Conservation (phyloP, 208 protist species). For the Trypanosoma rangeli region DNA sequence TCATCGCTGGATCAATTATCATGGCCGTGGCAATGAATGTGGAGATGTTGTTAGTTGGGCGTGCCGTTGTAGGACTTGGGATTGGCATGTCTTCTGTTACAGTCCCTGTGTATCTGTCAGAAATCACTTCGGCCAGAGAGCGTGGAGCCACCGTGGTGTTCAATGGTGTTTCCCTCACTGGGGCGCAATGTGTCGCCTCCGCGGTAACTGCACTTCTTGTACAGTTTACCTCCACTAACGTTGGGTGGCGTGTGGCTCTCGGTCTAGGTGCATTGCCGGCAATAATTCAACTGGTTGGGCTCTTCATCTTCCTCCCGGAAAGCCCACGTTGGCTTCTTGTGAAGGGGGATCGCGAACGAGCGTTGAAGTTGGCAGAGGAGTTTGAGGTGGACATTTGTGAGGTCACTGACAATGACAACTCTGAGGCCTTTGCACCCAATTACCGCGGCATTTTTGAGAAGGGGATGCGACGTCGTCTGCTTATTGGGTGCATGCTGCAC, state of each 20-base stretch:
- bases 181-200: slow-evolving; percentile 83
- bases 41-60: slow-evolving; percentile 66
- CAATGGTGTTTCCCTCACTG: slow-evolving; percentile 89
- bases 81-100: slow-evolving; percentile 89
- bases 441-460: slow-evolving; percentile 51
- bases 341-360: slow-evolving; percentile 45
- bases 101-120: slow-evolving; percentile 90
- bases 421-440: slow-evolving; percentile 47
- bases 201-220: slow-evolving; percentile 70
- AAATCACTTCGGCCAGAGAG: slow-evolving; percentile 72
- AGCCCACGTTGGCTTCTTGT: slow-evolving; percentile 84
- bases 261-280: slow-evolving; percentile 81
- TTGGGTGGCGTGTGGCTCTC: slow-evolving; percentile 90
- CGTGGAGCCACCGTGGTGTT: slow-evolving; percentile 88
- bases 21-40: slow-evolving; percentile 75
- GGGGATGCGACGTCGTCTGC: slow-evolving; percentile 67
- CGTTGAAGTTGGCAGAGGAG: slow-evolving; percentile 46
- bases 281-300: slow-evolving; percentile 74
- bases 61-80: slow-evolving; percentile 82
- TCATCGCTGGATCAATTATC: slow-evolving; percentile 76
- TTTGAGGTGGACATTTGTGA: slow-evolving; percentile 70
- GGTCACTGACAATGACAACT: slow-evolving; percentile 34
- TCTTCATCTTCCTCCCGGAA: slow-evolving; percentile 85
- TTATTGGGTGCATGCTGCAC: slow-evolving; percentile 85
- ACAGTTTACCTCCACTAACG: slow-evolving; percentile 59